phyloP scores from a whole-genome alignment of 345 rosid genomes.

The Kandelia obovata region DNA sequence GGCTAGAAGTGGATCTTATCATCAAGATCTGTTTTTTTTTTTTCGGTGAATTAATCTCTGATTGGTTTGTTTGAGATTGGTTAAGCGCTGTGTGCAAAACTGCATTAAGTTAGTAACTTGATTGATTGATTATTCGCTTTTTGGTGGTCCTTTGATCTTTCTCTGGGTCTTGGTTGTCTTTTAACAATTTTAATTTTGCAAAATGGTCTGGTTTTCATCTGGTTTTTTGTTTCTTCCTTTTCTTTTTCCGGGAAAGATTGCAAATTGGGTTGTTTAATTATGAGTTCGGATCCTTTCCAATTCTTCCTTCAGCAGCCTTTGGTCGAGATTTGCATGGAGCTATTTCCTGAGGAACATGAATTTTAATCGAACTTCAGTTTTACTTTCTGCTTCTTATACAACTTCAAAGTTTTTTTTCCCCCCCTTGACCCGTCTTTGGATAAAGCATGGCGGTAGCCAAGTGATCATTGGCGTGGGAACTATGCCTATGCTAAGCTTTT shows the following conservation, averaged over 20 bases:
- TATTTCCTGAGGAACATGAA: neutral
- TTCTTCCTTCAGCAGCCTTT: neutral
- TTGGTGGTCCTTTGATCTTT: constrained; percentile 30
- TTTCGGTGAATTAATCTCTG: neutral
- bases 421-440: neutral
- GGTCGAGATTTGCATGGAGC: constrained; percentile 13
- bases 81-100: constrained; percentile 9
- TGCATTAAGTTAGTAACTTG: constrained; percentile 25
- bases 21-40: constrained; percentile 45
- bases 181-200: neutral
- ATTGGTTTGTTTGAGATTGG: constrained; percentile 13
- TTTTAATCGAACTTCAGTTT: neutral
- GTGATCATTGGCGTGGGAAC: too few species aligned
- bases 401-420: constrained; percentile 12
- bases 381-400: constrained; percentile 11
- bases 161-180: constrained; percentile 6
- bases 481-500: too few species aligned
- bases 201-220: neutral
- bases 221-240: too few species aligned
- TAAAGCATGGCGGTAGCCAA: neutral
- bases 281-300: neutral
- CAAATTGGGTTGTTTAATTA: constrained; percentile 2
- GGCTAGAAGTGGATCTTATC: constrained; percentile 7
- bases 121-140: constrained; percentile 19
- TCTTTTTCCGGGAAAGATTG: constrained; percentile 3